Conservation (phyloP, 306 rosid genomes). For the Casuarina equisetifolia region DNA sequence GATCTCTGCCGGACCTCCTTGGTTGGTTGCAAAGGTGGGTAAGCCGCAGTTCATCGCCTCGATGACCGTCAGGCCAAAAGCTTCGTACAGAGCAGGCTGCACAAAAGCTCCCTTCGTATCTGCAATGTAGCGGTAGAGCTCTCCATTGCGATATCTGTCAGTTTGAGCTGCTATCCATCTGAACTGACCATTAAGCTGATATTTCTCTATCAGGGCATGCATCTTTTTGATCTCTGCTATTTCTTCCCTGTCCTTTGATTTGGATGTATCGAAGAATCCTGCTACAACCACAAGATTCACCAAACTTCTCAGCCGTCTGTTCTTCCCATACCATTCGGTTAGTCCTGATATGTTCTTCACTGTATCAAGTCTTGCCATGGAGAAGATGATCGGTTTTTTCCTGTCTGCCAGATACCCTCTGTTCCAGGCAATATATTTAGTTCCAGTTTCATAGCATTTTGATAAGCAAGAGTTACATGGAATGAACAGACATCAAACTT, state of each 20-base stretch:
- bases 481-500: constrained; percentile 17
- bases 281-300: constrained; percentile 89
- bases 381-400: constrained; percentile 85
- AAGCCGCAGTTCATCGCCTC: constrained; percentile 98
- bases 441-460: constrained; percentile 6
- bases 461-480: neutral
- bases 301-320: constrained; percentile 60
- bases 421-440: constrained; percentile 30
- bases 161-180: constrained; percentile 97
- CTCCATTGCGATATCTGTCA: constrained; percentile 71
- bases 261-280: constrained; percentile 81
- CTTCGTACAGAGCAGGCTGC: constrained; percentile 93
- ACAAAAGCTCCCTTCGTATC: constrained; percentile 92
- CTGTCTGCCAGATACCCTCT: constrained; percentile 85
- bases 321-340: constrained; percentile 84
- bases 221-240: constrained; percentile 77
- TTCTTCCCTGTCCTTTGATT: constrained; percentile 94
- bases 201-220: constrained; percentile 66
- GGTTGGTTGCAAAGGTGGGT: constrained; percentile 89
- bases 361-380: constrained; percentile 92
- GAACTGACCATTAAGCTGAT: constrained; percentile 70
- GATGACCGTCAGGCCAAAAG: constrained; percentile 89
- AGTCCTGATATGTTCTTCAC: constrained; percentile 90
- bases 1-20: constrained; percentile 96
- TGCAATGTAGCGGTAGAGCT: constrained; percentile 75